Base-by-base conservation (phyloP, 2,329 filamentous ascomycete genomes). In the Aspergillus hiratsukae region DNA sequence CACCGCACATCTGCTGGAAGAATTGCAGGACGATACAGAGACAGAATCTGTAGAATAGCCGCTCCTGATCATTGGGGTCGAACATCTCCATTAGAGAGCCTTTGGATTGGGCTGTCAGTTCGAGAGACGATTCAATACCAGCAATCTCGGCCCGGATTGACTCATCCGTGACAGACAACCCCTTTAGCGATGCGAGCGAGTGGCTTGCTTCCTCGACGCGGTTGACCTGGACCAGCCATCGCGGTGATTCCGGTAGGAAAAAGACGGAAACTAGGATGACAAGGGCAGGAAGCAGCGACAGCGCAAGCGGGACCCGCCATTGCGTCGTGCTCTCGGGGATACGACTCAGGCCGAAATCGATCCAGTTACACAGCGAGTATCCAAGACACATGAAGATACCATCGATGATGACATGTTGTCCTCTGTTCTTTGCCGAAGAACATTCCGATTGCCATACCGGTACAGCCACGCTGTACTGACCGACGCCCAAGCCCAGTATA, bases 271-370 rank as follows among this genome's bases (percentile, higher is more conserved):
- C 56, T 37, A 79, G 67, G 27, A 83, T 79, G 45, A 83, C 69
- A 3, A 83, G 53, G 0, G 80, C 79, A 50, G 83, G 78, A 11
- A 81, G 52, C 56, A 83, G 79, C 60, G 84, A 82, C 59, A 84
- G 78, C 4, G 77, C 79, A 48, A 84, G 78, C 0, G 81, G 81
- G 52, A 82, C 78, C 21, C 81, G 74, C 81, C 81, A 83, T 14
- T 76, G 69, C 8, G 76, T 66, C 1, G 68, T 71, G 7, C 70
- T 69, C 25, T 75, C 74, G 2, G 79, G 66, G 60, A 79, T 79
- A 14, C 55, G 58, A 4, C 75, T 80, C 58, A 81, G 79, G 1
- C 76, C 76, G 43, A 80, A 75, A 60, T 81, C 76, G 56, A 79
- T 69, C 78, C 78, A 78, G 66, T 79, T 65, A 51, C 60, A 61